Conservation (phyloP, 495 filamentous ascomycete species). For the Saxispiralis lemnorum region DNA sequence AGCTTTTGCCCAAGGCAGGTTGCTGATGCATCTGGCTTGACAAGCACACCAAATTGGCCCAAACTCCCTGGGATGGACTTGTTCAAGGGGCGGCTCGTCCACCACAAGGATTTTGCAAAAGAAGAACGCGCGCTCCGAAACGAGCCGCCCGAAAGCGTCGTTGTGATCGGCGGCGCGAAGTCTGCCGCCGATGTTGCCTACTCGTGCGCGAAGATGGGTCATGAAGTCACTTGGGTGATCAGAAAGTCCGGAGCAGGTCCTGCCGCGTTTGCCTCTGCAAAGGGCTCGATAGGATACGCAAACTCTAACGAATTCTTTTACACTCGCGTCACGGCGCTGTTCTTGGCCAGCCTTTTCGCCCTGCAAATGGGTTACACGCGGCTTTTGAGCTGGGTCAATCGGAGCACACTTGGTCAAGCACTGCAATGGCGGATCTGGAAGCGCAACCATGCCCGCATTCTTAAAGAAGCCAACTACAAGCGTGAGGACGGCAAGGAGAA, state of each 20-base stretch:
- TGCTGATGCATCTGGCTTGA: conserved; percentile 26
- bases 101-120: conserved; percentile 25
- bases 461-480: conserved; percentile 10
- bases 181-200: conserved; percentile 31
- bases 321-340: conserved; percentile 2
- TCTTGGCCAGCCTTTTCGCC: conserved; percentile 14
- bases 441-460: conserved; percentile 5
- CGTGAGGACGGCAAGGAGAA: conserved; percentile 14
- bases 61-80: not conserved
- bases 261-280: conserved; percentile 18
- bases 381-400: conserved; percentile 14
- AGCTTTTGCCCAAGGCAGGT: conserved; percentile 18
- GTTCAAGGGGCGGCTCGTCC: conserved; percentile 23
- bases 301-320: conserved; percentile 16
- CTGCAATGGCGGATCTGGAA: conserved; percentile 16
- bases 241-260: conserved; percentile 23
- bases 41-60: conserved; percentile 25
- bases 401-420: conserved; percentile 9
- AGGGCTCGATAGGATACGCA: conserved; percentile 19
- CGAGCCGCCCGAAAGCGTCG: conserved; percentile 16
- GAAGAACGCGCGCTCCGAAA: conserved; percentile 14
- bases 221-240: conserved; percentile 28
- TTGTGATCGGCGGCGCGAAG: conserved; percentile 28
- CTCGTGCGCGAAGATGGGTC: conserved; percentile 22
- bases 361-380: conserved; percentile 17